Percentiles rank a stretch among this genome's conserved stretches.
Evolutionary conservation across 148 eudicot genomes (phyloP).

Genomic region (Diospyros kaki): DNA sequence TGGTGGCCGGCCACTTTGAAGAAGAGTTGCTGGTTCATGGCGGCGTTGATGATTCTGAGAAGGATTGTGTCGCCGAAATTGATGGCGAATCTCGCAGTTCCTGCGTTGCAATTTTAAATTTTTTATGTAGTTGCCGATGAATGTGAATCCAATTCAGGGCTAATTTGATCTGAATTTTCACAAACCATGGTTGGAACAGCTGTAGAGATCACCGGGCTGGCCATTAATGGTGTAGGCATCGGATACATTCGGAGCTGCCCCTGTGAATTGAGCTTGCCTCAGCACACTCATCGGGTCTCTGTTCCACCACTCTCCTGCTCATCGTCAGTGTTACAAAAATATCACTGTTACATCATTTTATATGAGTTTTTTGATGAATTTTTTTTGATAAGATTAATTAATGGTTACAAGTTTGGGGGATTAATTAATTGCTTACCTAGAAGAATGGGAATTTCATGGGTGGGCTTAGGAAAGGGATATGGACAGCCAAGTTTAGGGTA

Average conservation of each 20-base stretch:
- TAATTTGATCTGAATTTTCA: not conserved
- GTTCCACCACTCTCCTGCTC: constrained; percentile 93
- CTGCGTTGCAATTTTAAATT: constrained; percentile 29
- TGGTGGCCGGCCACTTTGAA: constrained; percentile 75
- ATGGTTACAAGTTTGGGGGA: too few species aligned
- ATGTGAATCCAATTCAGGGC: not conserved
- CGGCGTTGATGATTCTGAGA: constrained; percentile 76
- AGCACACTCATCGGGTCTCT: constrained; percentile 63
- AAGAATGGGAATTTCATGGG: constrained; percentile 67
- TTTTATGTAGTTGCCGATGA: not conserved
- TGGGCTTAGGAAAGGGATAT: constrained; percentile 81
- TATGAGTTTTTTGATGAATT: too few species aligned
- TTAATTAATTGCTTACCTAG: constrained; percentile 43
- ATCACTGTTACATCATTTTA: constrained; percentile 4
- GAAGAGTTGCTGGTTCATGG: constrained; percentile 86
- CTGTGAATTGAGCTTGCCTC: constrained; percentile 68
- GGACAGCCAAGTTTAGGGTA: constrained; percentile 72
- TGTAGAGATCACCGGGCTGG: constrained; percentile 92
- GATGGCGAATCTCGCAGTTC: constrained; percentile 56
- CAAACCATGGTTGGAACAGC: constrained; percentile 78
- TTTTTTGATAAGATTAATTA: too few species aligned
- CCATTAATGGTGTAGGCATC: constrained; percentile 93
- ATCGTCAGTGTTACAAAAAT: too few species aligned
- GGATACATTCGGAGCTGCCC: constrained; percentile 78
- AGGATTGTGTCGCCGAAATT: constrained; percentile 75